A percentile compares a stretch with the other conserved stretches of the same genome.
These are phyloP conservation scores for Auricularia cornea DNA, from an alignment of 768 basidiomycete genomes.

Conservation along the genomic window DNA sequence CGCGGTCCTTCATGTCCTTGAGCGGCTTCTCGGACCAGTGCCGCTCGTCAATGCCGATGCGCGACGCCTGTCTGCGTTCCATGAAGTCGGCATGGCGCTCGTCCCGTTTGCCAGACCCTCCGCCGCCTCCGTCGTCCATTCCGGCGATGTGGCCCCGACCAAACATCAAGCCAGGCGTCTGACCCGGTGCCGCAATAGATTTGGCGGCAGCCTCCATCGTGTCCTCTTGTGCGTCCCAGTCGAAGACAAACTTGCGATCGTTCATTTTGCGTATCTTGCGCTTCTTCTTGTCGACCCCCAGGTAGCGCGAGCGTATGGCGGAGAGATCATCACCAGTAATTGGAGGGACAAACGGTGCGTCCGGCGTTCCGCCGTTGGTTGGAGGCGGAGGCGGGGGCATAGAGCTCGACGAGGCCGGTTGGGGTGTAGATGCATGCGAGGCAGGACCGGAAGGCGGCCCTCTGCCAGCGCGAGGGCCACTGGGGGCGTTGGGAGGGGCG, in stretches of 20 bases:
- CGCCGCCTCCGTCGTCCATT: conserved; percentile 67
- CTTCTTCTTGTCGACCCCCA: conserved; percentile 91
- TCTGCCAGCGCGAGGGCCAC: conserved; percentile 76
- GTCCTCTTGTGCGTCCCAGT: conserved; percentile 97
- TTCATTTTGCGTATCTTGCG: conserved; percentile 91
- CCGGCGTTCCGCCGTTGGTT: conserved; percentile 19
- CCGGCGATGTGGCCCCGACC: conserved; percentile 77
- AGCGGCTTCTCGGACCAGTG: conserved; percentile 97
- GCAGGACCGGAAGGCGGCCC: conserved; percentile 26
- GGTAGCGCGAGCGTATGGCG: conserved; percentile 85
- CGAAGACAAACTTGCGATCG: conserved; percentile 97
- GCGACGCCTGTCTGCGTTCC: conserved; percentile 74
- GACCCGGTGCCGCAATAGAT: conserved; percentile 59
- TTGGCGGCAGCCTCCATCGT: conserved; percentile 72
- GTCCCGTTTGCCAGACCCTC: conserved; percentile 21
- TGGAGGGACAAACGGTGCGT: conserved; percentile 41
- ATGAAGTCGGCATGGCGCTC: conserved; percentile 68
- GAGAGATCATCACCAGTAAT: conserved; percentile 76
- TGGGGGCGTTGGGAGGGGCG: conserved; percentile 43
- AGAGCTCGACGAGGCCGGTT: conserved; percentile 24
- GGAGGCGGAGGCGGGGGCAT: conserved; percentile 37
- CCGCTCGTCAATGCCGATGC: conserved; percentile 80
- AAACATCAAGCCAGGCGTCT: conserved; percentile 84
- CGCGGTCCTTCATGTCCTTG: conserved; percentile 90
- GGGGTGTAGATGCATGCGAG: conserved; percentile 22